Base-by-base conservation (phyloP, 305 asterid species). In the Salvia sclarea region DNA sequence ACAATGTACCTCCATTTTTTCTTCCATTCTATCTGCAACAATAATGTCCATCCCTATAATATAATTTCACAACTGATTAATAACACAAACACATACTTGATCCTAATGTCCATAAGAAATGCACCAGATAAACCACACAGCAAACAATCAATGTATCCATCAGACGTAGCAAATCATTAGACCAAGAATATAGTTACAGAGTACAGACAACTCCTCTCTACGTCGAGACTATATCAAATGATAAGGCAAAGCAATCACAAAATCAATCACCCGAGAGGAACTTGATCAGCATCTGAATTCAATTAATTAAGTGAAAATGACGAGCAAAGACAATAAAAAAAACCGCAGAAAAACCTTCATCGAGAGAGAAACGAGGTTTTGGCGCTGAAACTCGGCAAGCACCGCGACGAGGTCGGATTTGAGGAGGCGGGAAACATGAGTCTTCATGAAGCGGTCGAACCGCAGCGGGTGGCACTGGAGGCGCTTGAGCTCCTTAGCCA, bases 331-430 rank as follows among this genome's bases (percentile, higher is more conserved):
- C 20, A 13, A 22, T n/a, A n/a, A n/a, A n/a, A n/a, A n/a, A n/a
- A n/a, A n/a, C n/a, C n/a, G n/a, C n/a, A n/a, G n/a, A n/a, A n/a
- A 47, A 35, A 48, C 48, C n/a, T 83, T 92, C 78, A 90, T 83
- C 70, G 89, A 86, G 54, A 92, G 96, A 43, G 72, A 67, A 72
- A 88, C 86, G 14, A 88, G 93, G 76, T 90, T 80, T 72, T 90
- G 98, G 64, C 98, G 87, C 79, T 92, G 98, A 69, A 92, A 88
- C 84, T 92, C 97, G n/a, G 80, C 92, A 35, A 92, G 96, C 57
- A 90, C 97, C 6, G 97, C 84, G 2, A 88, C 86, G 20, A 90
- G 96, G 66, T 92, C 98, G 43, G 97, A 88, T 69, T 86, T 92
- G 60, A 92, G 96, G 66, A 92, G 95, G 64, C 97, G 92, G 67